A percentile compares a stretch with the other conserved stretches of the same genome.
phyloP scores from a whole-genome alignment of 2,329 filamentous ascomycete genomes.

The Chrysosporium queenslandicum region DNA sequence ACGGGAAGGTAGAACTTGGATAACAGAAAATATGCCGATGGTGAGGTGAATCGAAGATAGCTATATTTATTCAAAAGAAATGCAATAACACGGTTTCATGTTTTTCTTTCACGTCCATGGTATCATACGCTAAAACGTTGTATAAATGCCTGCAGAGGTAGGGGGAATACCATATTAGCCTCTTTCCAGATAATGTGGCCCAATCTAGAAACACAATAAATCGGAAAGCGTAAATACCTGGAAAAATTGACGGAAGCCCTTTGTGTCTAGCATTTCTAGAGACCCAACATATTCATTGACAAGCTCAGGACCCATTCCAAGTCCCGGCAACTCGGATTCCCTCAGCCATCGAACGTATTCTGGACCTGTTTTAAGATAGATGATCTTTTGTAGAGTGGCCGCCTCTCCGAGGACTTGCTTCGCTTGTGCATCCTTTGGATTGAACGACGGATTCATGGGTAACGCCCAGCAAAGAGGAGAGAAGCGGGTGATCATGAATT shows the following conservation, averaged over 20 bases:
- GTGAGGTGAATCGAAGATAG: not conserved
- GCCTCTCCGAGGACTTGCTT: constrained; percentile 83
- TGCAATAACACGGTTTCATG: not conserved
- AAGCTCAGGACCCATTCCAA: constrained; percentile 40
- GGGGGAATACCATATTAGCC: not conserved
- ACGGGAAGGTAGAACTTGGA: not conserved
- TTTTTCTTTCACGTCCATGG: constrained; percentile 7
- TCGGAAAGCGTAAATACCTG: constrained; percentile 27
- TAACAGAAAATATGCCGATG: not conserved
- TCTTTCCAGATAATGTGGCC: not conserved
- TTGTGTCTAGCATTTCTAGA: constrained; percentile 36
- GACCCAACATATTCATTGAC: constrained; percentile 41
- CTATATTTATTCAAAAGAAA: not conserved
- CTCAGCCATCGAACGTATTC: constrained; percentile 54
- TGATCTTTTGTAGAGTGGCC: constrained; percentile 73
- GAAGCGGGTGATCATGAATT: constrained; percentile 81
- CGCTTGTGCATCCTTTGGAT: constrained; percentile 75
- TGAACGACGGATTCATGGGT: constrained; percentile 67
- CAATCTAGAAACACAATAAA: not conserved
- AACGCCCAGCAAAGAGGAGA: constrained; percentile 86
- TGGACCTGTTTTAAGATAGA: constrained; percentile 81
- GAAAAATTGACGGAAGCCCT: constrained; percentile 42
- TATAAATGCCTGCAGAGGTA: constrained; percentile 31
- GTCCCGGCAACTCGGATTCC: constrained; percentile 36
- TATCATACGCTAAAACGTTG: constrained; percentile 38